These are phyloP conservation scores for Rhodotorula babjevae DNA, from an alignment of 768 basidiomycete species.

Conservation along the genomic window DNA sequence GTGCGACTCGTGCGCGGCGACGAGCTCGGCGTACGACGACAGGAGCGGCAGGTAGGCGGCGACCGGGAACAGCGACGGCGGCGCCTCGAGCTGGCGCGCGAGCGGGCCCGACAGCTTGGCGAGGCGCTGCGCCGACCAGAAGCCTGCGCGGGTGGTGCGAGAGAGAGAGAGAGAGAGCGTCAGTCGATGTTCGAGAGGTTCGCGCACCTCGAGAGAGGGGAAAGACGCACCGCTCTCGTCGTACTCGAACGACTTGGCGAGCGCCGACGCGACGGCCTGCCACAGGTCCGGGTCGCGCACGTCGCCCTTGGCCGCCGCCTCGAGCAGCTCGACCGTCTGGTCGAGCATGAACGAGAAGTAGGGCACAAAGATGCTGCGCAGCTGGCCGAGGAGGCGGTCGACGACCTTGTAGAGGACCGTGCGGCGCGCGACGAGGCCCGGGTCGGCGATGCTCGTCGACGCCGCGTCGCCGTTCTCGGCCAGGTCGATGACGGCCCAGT, in stretches of 20 bases:
- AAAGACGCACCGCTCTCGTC: constrained; percentile 71
- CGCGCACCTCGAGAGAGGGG: neutral
- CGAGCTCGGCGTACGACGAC: constrained; percentile 47
- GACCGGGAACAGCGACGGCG: constrained; percentile 41
- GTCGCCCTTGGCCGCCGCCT: constrained; percentile 50
- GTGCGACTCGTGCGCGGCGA: constrained; percentile 55
- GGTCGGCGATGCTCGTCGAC: constrained; percentile 40
- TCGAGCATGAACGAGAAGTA: constrained; percentile 75
- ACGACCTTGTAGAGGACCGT: constrained; percentile 73
- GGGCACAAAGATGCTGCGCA: constrained; percentile 87
- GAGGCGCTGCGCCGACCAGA: constrained; percentile 83
- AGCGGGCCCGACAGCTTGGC: constrained; percentile 59
- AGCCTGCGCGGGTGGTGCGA: constrained; percentile 56
- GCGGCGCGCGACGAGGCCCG: constrained; percentile 53
- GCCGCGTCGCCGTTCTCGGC: constrained; percentile 49
- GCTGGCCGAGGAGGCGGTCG: constrained; percentile 69
- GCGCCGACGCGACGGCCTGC: constrained; percentile 58
- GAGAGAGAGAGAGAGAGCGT: neutral
- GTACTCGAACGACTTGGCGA: constrained; percentile 65
- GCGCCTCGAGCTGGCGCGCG: constrained; percentile 59
- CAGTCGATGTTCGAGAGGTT: neutral
- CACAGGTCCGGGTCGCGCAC: constrained; percentile 56
- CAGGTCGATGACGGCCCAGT: constrained; percentile 74
- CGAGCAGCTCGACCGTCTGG: constrained; percentile 62
- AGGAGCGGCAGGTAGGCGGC: constrained; percentile 27